Base-by-base conservation (phyloP, 192 early-diverging fungal genomes). In the Nowakowskiella sp. region DNA sequence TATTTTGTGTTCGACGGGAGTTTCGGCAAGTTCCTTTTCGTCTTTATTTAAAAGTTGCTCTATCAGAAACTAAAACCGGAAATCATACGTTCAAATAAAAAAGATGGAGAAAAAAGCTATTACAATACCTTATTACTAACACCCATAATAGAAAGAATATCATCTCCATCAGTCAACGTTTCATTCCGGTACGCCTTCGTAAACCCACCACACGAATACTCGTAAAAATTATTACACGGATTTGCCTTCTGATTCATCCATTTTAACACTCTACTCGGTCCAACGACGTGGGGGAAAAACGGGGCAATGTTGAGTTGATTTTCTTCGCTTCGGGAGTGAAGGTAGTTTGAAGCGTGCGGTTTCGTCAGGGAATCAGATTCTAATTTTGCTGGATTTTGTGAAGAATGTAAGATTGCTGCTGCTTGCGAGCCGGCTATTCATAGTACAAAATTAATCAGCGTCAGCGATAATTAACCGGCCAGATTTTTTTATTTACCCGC, bases 151-250 rank as follows among this genome's bases (percentile, higher is more conserved):
- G 43, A 43, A 9, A 72, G 53, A 4, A 67, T 54, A 34, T 65
- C 54, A 10, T 43, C 55, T 7, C 57, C 30, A 8, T 8, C 23
- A 13, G 57, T 24, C n/a, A n/a, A n/a, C n/a, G n/a, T n/a, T n/a
- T n/a, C n/a, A n/a, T 52, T 29, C 7, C 21, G 24, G 49, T 68
- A 65, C 16, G 34, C 22, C 19, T 66, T 36, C 2, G 31, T 27
- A 25, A 69, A 74, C 8, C 65, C 61, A 21, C 61, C 58, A 50
- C 72, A 74, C 13, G 68, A 44, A 43, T 68, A 60, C 26, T 28
- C 26, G 53, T 62, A 74, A 48, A 74, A 74, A 42, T 74, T 66
- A 0, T 53, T 30, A 49, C 72, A 74, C 23, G 72, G 72, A 45
- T 67, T 54, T 19, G 49, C 30, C 1, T 32, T 4, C 2, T 6